Evolutionary conservation across 2,329 filamentous ascomycete genomes (phyloP).

Genomic region (Cladophialophora psammophila): DNA sequence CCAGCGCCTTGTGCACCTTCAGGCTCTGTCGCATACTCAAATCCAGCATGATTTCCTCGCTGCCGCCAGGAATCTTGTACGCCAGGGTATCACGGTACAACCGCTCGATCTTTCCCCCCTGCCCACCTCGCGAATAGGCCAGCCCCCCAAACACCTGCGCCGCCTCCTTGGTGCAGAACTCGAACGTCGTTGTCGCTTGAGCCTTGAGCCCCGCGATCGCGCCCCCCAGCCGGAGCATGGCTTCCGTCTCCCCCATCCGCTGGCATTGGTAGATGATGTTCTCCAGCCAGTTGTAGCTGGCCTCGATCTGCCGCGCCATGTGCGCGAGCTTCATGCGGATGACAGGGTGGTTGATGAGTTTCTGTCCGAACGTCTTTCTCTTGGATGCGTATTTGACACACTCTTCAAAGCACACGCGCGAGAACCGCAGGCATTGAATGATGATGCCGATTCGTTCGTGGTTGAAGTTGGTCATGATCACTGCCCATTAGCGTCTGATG

Average conservation of each 20-base stretch:
- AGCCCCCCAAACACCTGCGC: slow-evolving; percentile 97
- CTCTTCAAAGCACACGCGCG: slow-evolving; percentile 96
- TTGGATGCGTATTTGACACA: slow-evolving; percentile 97
- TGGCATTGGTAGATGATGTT: slow-evolving; percentile 92
- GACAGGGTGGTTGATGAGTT: slow-evolving; percentile 93
- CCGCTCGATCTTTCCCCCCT: slow-evolving; percentile 93
- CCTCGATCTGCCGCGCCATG: slow-evolving; percentile 98
- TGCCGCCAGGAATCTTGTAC: slow-evolving; percentile 94
- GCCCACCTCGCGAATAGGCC: slow-evolving; percentile 89
- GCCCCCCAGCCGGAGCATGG: slow-evolving; percentile 93
- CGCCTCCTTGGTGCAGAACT: slow-evolving; percentile 96
- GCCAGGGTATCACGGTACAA: slow-evolving; percentile 94
- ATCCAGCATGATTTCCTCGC: slow-evolving; percentile 98
- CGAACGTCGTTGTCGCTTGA: slow-evolving; percentile 90
- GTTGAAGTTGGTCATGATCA: slow-evolving; percentile 99
- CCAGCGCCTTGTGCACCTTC: slow-evolving; percentile 86
- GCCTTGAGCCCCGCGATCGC: slow-evolving; percentile 94
- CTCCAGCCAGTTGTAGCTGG: slow-evolving; percentile 96
- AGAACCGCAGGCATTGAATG: slow-evolving; percentile 95
- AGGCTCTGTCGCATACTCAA: slow-evolving; percentile 90
- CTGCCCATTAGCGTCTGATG: slow-evolving; percentile 50
- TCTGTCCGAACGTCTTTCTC: slow-evolving; percentile 94
- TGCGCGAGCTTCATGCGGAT: slow-evolving; percentile 97
- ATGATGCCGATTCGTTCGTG: slow-evolving; percentile 99
- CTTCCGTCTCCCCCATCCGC: slow-evolving; percentile 91